Percentiles rank a stretch among this genome's conserved stretches.
phyloP scores from a whole-genome alignment of 257 asterid genomes.

The Gentiana straminea region DNA sequence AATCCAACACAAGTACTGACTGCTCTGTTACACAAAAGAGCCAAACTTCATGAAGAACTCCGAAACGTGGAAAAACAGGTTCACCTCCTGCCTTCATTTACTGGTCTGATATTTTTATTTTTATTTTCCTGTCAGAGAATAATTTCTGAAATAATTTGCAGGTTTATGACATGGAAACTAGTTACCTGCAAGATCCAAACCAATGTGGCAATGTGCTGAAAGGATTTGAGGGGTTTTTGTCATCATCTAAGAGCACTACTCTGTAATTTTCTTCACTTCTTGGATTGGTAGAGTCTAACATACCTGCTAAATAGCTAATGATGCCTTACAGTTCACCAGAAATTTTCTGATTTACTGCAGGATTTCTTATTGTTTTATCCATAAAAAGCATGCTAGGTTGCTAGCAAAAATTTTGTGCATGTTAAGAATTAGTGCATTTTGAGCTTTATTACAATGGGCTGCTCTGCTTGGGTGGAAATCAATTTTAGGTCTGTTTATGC shows the following conservation, averaged over 20 bases:
- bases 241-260: constrained; percentile 89
- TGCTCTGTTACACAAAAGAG: constrained; percentile 58
- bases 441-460: neutral
- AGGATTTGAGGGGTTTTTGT: constrained; percentile 96
- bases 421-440: neutral
- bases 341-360: neutral
- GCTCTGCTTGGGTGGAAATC: too few relatives aligned
- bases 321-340: neutral
- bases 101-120: neutral
- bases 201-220: constrained; percentile 99
- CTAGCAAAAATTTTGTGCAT: too few relatives aligned
- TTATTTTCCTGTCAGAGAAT: neutral
- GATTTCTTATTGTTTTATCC: too few relatives aligned
- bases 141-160: constrained; percentile 14
- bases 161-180: constrained; percentile 97
- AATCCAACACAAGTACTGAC: constrained; percentile 72
- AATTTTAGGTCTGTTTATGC: too few relatives aligned
- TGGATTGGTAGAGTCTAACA: neutral
- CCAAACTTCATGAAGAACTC: constrained; percentile 86
- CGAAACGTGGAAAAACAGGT: constrained; percentile 91
- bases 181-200: constrained; percentile 96
- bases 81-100: constrained; percentile 2
- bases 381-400: too few relatives aligned
- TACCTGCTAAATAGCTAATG: neutral
- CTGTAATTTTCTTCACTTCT: constrained; percentile 34